Percentiles rank a stretch among this genome's conserved stretches.
Evolutionary conservation across 495 filamentous ascomycete species (phyloP).

Genomic region (Penicillium macrosclerotiorum): DNA sequence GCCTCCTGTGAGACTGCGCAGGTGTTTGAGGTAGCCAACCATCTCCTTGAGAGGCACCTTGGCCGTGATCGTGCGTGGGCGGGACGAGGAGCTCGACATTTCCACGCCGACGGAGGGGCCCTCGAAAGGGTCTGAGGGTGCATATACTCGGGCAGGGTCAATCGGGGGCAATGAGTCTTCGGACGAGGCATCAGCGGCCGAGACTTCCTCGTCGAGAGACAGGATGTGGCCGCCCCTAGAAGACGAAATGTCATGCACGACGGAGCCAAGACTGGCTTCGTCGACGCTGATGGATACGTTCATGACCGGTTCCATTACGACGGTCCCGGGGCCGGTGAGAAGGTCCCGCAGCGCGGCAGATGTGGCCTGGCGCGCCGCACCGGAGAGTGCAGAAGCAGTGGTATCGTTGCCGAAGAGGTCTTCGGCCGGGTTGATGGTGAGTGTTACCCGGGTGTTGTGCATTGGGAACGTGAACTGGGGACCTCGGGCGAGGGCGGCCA

Average conservation of each 20-base stretch:
- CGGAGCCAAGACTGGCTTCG: conserved; percentile 73
- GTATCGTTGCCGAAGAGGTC: conserved; percentile 68
- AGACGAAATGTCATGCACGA: conserved; percentile 87
- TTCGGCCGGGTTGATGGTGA: conserved; percentile 62
- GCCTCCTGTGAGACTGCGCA: conserved; percentile 84
- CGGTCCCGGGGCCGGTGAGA: conserved; percentile 39
- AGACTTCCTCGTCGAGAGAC: conserved; percentile 67
- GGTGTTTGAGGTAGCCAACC: conserved; percentile 90
- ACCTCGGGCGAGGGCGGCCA: conserved; percentile 84
- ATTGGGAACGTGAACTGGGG: conserved; percentile 75
- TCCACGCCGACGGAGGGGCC: conserved; percentile 31
- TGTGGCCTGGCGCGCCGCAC: conserved; percentile 72
- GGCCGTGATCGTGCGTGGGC: conserved; percentile 67
- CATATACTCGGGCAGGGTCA: conserved; percentile 71
- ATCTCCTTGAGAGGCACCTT: conserved; percentile 93
- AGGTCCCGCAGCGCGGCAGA: conserved; percentile 59
- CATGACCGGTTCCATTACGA: conserved; percentile 91
- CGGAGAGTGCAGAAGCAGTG: conserved; percentile 71
- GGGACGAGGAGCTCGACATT: conserved; percentile 24
- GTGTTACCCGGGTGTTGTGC: conserved; percentile 62
- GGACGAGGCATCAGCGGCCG: conserved; percentile 9
- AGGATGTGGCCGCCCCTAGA: conserved; percentile 81
- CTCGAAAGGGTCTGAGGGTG: conserved; percentile 81
- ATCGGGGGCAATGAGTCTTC: conserved; percentile 45
- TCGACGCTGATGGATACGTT: conserved; percentile 78